Base-by-base conservation (phyloP, 163 green algal species). In the Prototheca cutis region DNA sequence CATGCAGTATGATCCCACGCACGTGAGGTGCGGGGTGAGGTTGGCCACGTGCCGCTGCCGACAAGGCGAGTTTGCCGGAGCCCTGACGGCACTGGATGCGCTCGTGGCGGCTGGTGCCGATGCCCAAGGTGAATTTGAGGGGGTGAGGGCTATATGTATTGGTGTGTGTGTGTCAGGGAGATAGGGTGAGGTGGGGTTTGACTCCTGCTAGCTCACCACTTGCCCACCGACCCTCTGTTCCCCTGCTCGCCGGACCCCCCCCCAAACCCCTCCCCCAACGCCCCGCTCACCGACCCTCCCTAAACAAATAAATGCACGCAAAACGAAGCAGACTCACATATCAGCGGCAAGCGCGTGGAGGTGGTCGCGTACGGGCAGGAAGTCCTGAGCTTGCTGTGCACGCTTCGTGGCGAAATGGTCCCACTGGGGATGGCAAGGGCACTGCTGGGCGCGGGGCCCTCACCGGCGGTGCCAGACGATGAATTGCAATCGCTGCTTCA, bases 41-140 rank as follows among this genome's bases (percentile, higher is more conserved):
- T 23, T 59, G 23, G 32, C 53, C 13, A 69, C 62, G 21, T 63
- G 52, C 34, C 36, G 42, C 40, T 40, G 18, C 23, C 33, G 62
- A 27, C 21, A 57, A 34, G 62, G 53, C 25, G 17, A 40, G 6
- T 65, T 56, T 45, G 21, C 42, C 0, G 33, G 21, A 24, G 59
- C 59, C 13, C 15, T 40, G 13, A 18, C 6, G 15, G 33, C 48
- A 6, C 24, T 61, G 48, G 10, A 15, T 10, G 27, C 32, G 10
- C 7, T 34, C 10, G 7, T 39, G 23, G 36, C 36, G 13, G 36
- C 36, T 45, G 36, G 36, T 10, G 13, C 13, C 36, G 1, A 45
- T 15, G 13, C 36, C 36, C 13, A 45, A 15, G 36, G 36, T 45
- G 36, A 15, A 15, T 45, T 10, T 15, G 13, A 15, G 47, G 18